Evolutionary conservation across 2,329 filamentous ascomycete species (phyloP).

Genomic region (Aureobasidium namibiae): DNA sequence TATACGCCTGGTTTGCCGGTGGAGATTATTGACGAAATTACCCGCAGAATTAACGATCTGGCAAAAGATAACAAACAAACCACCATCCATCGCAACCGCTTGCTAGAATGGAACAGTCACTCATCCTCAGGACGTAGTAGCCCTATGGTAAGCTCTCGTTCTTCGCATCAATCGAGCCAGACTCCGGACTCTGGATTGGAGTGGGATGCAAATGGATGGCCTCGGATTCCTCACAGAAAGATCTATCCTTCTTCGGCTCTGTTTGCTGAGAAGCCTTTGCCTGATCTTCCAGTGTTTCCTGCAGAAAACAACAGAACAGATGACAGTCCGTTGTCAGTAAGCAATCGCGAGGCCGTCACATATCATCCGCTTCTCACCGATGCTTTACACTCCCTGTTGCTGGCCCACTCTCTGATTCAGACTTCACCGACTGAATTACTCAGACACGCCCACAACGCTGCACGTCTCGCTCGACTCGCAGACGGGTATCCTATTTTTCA

Average conservation of each 20-base stretch:
- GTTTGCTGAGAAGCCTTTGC: constrained; percentile 60
- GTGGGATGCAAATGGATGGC: constrained; percentile 31
- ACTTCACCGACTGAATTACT: constrained; percentile 70
- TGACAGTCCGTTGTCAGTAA: constrained; percentile 26
- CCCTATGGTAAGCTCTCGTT: constrained; percentile 32
- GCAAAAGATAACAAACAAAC: constrained; percentile 36
- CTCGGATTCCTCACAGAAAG: constrained; percentile 40
- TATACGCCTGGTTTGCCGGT: constrained; percentile 65
- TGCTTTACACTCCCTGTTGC: constrained; percentile 66
- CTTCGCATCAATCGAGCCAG: constrained; percentile 31
- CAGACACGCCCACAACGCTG: constrained; percentile 74
- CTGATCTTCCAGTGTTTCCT: constrained; percentile 61
- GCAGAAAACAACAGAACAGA: constrained; percentile 23
- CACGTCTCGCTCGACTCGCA: constrained; percentile 62
- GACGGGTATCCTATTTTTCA: constrained; percentile 79
- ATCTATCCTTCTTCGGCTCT: constrained; percentile 54
- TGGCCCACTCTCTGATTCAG: constrained; percentile 71
- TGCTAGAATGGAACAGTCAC: constrained; percentile 21
- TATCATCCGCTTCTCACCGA: constrained; percentile 77
- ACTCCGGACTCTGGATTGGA: constrained; percentile 20
- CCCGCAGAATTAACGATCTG: constrained; percentile 50
- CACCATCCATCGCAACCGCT: constrained; percentile 21
- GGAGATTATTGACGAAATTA: constrained; percentile 50
- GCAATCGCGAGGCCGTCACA: constrained; percentile 57
- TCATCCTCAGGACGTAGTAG: constrained; percentile 11